A percentile compares a stretch with the other conserved stretches of the same genome.
phyloP scores from a whole-genome alignment of 148 eudicot species.

The Heliosperma pusillum region DNA sequence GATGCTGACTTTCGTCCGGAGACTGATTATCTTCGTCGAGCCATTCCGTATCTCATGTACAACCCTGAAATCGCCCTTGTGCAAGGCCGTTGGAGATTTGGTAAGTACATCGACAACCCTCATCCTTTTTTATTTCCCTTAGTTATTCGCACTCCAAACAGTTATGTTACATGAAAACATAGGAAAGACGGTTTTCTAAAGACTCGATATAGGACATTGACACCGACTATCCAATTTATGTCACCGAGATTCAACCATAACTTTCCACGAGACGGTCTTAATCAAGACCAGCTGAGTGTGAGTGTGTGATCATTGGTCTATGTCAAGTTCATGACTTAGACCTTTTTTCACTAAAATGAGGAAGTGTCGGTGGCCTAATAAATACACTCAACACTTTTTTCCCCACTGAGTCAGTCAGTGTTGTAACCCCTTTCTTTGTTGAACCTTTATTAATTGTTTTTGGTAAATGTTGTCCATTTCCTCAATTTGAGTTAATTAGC shows the following conservation, averaged over 20 bases:
- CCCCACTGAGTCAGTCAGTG: not conserved
- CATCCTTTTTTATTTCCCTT: not conserved
- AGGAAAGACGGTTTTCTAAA: not conserved
- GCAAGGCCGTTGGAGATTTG: slow-evolving; percentile 90
- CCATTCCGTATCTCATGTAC: slow-evolving; percentile 66
- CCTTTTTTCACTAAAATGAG: not conserved
- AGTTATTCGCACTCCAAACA: not conserved
- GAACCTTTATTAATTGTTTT: slow-evolving; percentile 20
- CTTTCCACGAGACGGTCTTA: no score
- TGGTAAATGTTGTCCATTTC: slow-evolving; percentile 11
- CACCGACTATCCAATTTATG: no score
- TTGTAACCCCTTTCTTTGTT: not conserved
- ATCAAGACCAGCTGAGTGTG: no score
- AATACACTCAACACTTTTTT: not conserved
- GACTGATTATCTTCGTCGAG: slow-evolving; percentile 65
- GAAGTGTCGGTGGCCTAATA: slow-evolving; percentile 31
- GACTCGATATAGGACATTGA: no score
- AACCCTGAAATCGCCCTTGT: slow-evolving; percentile 75
- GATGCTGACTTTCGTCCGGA: slow-evolving; percentile 94
- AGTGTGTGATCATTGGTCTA: no score
- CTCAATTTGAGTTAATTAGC: slow-evolving; percentile 12
- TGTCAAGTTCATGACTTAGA: not conserved
- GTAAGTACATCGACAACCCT: slow-evolving; percentile 34
- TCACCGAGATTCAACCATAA: no score
- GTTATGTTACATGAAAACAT: not conserved